Percentiles rank a stretch among this genome's conserved stretches.
Evolutionary conservation across 805 yeast genomes (phyloP).

Genomic region (Cyberlindnera veronae): DNA sequence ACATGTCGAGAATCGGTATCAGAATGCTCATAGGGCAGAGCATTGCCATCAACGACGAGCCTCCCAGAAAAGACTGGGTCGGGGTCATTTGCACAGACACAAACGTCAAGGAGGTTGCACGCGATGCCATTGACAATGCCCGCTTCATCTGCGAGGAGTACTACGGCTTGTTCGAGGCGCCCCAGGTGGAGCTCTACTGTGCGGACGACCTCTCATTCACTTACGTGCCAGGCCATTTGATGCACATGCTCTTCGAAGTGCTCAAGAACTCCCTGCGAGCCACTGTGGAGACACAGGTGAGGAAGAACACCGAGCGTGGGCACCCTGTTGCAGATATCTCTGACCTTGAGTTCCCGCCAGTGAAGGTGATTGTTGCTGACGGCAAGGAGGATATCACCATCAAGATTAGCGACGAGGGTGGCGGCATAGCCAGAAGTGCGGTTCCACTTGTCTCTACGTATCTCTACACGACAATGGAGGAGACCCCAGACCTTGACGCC

Average conservation of each 20-base stretch:
- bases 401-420: conserved; percentile 90
- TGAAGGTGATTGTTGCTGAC: conserved; percentile 81
- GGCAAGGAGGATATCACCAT: conserved; percentile 90
- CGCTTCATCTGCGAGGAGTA: conserved; percentile 88
- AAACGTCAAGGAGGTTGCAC: conserved; percentile 77
- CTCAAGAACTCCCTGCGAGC: conserved; percentile 85
- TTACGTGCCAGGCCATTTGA: conserved; percentile 91
- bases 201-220: conserved; percentile 64
- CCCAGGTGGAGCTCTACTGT: conserved; percentile 74
- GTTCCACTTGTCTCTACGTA: conserved; percentile 88
- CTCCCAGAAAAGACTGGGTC: conserved; percentile 65
- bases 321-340: conserved; percentile 37
- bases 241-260: conserved; percentile 88
- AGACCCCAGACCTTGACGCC: conserved; percentile 51
- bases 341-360: conserved; percentile 75
- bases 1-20: conserved; percentile 88
- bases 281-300: conserved; percentile 76
- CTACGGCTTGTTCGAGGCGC: conserved; percentile 83
- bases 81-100: conserved; percentile 87
- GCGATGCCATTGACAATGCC: conserved; percentile 88
- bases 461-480: conserved; percentile 81
- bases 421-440: conserved; percentile 84
- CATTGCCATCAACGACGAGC: conserved; percentile 73
- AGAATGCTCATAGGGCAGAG: conserved; percentile 95
- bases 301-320: conserved; percentile 40